Conservation (phyloP, 805 yeast species). For the Ogataea pignaliae region DNA sequence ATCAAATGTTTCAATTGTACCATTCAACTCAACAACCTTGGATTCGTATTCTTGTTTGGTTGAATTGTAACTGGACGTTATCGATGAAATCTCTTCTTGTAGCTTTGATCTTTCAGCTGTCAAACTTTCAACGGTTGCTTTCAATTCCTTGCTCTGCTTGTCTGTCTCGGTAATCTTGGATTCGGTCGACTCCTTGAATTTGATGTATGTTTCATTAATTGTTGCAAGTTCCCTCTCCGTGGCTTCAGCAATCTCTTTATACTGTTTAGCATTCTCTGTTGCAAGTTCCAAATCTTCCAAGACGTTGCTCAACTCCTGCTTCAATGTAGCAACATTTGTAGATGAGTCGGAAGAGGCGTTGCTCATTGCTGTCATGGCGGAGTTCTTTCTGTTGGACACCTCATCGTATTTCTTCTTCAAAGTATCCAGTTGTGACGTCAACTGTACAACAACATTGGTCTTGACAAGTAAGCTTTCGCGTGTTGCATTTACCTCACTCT, state of each 20-base stretch:
- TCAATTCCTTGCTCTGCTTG: constrained; percentile 14
- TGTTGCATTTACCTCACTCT: constrained; percentile 38
- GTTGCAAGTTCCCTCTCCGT: constrained; percentile 61
- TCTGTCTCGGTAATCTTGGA: constrained; percentile 9
- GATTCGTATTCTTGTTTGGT: constrained; percentile 9
- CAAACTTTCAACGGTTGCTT: constrained; percentile 5
- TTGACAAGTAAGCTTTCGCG: constrained; percentile 41
- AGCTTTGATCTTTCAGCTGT: constrained; percentile 11
- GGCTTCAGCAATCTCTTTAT: constrained; percentile 56
- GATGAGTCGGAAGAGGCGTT: constrained; percentile 16
- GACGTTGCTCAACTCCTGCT: constrained; percentile 34
- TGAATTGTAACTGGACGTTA: constrained; percentile 7
- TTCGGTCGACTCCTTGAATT: constrained; percentile 32
- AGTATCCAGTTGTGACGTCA: constrained; percentile 34
- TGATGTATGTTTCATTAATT: constrained; percentile 51
- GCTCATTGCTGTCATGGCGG: constrained; percentile 24
- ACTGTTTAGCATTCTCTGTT: constrained; percentile 53
- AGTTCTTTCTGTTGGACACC: constrained; percentile 24
- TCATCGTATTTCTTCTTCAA: constrained; percentile 30
- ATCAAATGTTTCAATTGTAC: constrained; percentile 21
- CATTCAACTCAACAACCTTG: constrained; percentile 21
- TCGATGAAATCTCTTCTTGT: constrained; percentile 9
- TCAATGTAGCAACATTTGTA: constrained; percentile 21
- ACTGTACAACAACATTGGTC: constrained; percentile 33
- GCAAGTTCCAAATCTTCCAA: constrained; percentile 53